phyloP scores from a whole-genome alignment of 306 rosid species.

The Vachellia collinsii region DNA sequence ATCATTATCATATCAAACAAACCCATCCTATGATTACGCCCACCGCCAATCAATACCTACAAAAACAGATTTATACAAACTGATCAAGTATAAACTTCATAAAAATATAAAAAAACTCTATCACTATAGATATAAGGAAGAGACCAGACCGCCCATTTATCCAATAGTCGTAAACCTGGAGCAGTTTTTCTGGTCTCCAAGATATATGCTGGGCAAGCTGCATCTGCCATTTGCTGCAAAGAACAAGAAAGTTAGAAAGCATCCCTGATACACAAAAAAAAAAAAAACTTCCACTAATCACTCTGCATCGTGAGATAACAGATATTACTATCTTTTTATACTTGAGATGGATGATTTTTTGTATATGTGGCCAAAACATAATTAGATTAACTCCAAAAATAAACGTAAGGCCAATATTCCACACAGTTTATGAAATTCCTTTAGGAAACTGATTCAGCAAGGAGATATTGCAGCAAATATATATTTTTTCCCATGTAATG shows the following conservation, averaged over 20 bases:
- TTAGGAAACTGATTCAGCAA: not conserved
- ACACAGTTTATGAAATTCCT: conserved; percentile 5
- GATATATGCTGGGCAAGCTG: conserved; percentile 78
- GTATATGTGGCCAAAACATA: not conserved
- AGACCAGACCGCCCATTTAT: conserved; percentile 90
- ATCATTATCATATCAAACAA: conserved; percentile 93
- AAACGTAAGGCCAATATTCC: not conserved
- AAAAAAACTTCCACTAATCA: not conserved
- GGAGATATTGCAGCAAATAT: not conserved
- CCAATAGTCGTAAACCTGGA: conserved; percentile 88
- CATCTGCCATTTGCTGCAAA: conserved; percentile 81
- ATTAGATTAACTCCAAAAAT: conserved; percentile 1
- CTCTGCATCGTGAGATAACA: conserved; percentile 14
- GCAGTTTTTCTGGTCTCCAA: conserved; percentile 95
- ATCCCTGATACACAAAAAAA: conserved; percentile 3
- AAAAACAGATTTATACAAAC: conserved; percentile 9
- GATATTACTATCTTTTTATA: conserved; percentile 8
- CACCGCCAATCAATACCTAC: conserved; percentile 90
- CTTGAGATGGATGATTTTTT: conserved; percentile 7
- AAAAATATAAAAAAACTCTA: not conserved
- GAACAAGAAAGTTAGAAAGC: conserved; percentile 32
- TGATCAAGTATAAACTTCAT: conserved; percentile 15
- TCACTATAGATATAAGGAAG: conserved; percentile 36
- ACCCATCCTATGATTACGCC: conserved; percentile 89
- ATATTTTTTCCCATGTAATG: not conserved